These are phyloP conservation scores for Wickerhamiella hasegawae DNA, from an alignment of 805 yeast species.

Conservation along the genomic window DNA sequence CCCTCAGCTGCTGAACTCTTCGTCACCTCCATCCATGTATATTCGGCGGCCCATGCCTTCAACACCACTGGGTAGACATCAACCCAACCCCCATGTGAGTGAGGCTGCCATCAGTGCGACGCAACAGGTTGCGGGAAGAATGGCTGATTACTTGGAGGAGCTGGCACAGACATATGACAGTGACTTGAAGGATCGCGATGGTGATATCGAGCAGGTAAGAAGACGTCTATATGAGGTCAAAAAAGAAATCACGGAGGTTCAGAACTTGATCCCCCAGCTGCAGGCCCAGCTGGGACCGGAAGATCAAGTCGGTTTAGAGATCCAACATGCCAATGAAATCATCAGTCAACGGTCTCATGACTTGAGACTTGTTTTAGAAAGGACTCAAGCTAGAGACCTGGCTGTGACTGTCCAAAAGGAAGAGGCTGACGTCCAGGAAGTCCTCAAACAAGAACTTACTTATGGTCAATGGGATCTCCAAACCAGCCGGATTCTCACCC, in stretches of 20 bases:
- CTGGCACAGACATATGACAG: constrained; percentile 35
- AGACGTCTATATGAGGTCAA: constrained; percentile 27
- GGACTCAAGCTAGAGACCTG: constrained; percentile 45
- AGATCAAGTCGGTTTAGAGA: constrained; percentile 9
- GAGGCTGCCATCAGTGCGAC: constrained; percentile 10
- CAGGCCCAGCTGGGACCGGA: constrained; percentile 20
- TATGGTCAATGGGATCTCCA: constrained; percentile 7
- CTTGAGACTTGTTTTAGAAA: constrained; percentile 34
- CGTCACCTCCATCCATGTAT: constrained; percentile 16
- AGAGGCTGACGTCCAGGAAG: constrained; percentile 24
- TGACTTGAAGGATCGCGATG: constrained; percentile 38
- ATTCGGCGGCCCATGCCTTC: constrained; percentile 1
- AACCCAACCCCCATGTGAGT: constrained; percentile 12
- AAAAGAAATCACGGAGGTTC: constrained; percentile 26
- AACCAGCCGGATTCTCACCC: constrained; percentile 20
- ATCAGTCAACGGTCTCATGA: constrained; percentile 19
- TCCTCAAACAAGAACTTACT: constrained; percentile 12
- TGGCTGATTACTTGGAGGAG: constrained; percentile 21
- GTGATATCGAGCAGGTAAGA: constrained; percentile 34
- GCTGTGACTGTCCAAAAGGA: constrained; percentile 44
- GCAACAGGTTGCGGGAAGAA: constrained; percentile 8
- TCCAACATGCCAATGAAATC: constrained; percentile 16
- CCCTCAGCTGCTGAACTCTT: constrained; percentile 9
- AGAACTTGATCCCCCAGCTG: constrained; percentile 18
- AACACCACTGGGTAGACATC: constrained; percentile 2